These are phyloP conservation scores for Umbilicaria muhlenbergii DNA, from an alignment of 495 filamentous ascomycete species.

Conservation along the genomic window DNA sequence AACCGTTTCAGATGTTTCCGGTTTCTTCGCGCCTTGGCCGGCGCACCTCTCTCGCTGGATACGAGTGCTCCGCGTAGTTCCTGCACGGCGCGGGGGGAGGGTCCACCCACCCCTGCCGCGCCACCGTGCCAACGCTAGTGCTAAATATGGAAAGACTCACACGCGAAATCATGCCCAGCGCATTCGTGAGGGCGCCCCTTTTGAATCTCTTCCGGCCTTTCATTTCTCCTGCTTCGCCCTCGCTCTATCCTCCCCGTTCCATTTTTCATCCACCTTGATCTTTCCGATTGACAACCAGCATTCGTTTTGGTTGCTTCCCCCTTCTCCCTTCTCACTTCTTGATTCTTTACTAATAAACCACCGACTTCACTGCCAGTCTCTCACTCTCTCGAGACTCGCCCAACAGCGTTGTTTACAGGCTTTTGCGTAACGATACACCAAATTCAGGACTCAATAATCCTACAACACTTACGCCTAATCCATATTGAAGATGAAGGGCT, in stretches of 20 bases:
- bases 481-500: slow-evolving; percentile 10
- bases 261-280: slow-evolving; percentile 7
- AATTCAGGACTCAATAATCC: not conserved
- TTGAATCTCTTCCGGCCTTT: slow-evolving; percentile 4
- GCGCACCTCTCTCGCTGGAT: too few relatives aligned
- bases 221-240: slow-evolving; percentile 10
- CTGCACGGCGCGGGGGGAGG: too few relatives aligned
- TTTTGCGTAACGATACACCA: not conserved
- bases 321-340: slow-evolving; percentile 22
- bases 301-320: slow-evolving; percentile 16
- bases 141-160: too few relatives aligned
- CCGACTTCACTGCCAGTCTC: slow-evolving; percentile 17
- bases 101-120: too few relatives aligned
- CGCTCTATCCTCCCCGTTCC: slow-evolving; percentile 9
- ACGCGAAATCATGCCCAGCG: too few relatives aligned
- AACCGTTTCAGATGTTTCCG: too few relatives aligned
- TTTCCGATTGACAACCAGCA: slow-evolving; percentile 8
- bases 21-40: too few relatives aligned
- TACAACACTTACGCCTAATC: too few relatives aligned
- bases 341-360: slow-evolving; percentile 4
- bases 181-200: not conserved
- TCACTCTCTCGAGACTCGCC: slow-evolving; percentile 17
- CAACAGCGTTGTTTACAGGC: not conserved
- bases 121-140: too few relatives aligned
- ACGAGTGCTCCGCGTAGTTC: too few relatives aligned